Evolutionary conservation across 139 green algal genomes (phyloP), one percentile per base, ranked within the genome.

Genomic region (Chlamydomonas incerta): DNA sequence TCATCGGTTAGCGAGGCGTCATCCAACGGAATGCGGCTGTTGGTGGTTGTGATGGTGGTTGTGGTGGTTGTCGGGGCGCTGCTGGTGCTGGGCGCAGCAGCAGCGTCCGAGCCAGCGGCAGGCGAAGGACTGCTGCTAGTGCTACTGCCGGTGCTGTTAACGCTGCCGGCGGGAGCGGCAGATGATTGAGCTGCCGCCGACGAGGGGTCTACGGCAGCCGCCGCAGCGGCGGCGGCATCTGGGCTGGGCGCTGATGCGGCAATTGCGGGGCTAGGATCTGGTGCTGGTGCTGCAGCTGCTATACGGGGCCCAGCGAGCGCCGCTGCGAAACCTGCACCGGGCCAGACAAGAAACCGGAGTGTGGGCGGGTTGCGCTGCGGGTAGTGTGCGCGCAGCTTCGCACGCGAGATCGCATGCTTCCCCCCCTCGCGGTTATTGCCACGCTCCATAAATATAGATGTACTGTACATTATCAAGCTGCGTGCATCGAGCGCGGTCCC

Each of bases 1-100:
- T 90, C 89, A 17, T 92, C 91, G 15, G 82, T 88, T n/a, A 93
- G 72, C 21, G 37, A 68, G 2, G 72, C 55, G 10, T 88, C 80
- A 55, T 80, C 80, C 26, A 85, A 31, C 8, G 31, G n/a, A 28
- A 73, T 63, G 1, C 76, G 76, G 41, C n/a, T 73, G 37, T 35
- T 46, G 6, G 58, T 71, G 23, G 62, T 73, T 37, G 37, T 83
- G 35, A 15, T 73, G 28, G 62, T 50, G 24, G 24, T 47, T 46
- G 76, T 47, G 9, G 62, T 60, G 11, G 13, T 21, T 14, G 10
- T 8, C 4, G 18, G 14, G 1, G 68, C 14, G 35, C 20, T 11
- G 31, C 66, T 72, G 66, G 15, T 23, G 31, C 66, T 47, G 66
- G 31, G 1, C n/a, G 15, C 35, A 13, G 55, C 55, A 26, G 6